A percentile compares a stretch with the other conserved stretches of the same genome.
phyloP scores from a whole-genome alignment of 345 rosid genomes.

The Hirschfeldia incana region DNA sequence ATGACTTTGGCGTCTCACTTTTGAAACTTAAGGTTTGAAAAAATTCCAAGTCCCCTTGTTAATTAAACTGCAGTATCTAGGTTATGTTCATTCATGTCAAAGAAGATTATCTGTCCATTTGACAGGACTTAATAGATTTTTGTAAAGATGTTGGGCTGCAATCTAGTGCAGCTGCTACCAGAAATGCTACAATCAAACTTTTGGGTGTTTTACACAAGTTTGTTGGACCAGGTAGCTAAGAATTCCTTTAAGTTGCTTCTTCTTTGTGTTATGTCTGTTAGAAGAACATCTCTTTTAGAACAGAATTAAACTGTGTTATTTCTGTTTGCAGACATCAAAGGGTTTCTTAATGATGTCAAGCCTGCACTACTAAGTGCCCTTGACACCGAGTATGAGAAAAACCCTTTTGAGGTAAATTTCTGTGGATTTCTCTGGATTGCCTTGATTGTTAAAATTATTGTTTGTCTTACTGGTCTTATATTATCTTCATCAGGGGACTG shows the following conservation, averaged over 20 bases:
- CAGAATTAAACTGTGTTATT: background rate
- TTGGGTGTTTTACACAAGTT: slow-evolving; percentile 87
- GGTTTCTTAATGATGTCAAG: slow-evolving; percentile 88
- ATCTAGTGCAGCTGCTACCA: slow-evolving; percentile 96
- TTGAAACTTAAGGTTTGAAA: slow-evolving; percentile 82
- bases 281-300: background rate
- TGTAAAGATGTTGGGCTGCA: slow-evolving; percentile 96
- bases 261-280: slow-evolving; percentile 14
- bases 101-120: slow-evolving; percentile 8
- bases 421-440: slow-evolving; percentile 11
- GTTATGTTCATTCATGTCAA: background rate
- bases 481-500: slow-evolving; percentile 63
- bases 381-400: slow-evolving; percentile 91
- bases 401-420: slow-evolving; percentile 80
- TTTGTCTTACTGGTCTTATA: slow-evolving; percentile 23
- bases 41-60: background rate
- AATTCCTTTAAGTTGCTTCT: slow-evolving; percentile 11
- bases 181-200: slow-evolving; percentile 98
- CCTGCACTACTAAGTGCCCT: slow-evolving; percentile 97
- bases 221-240: slow-evolving; percentile 89
- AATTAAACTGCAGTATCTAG: slow-evolving; percentile 13
- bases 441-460: slow-evolving; percentile 4
- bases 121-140: slow-evolving; percentile 90
- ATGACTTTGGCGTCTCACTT: slow-evolving; percentile 90
- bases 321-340: slow-evolving; percentile 76